A percentile compares a stretch with the other conserved stretches of the same genome.
phyloP scores from a whole-genome alignment of 2,329 filamentous ascomycete species.

The Botrytis squamosa region DNA sequence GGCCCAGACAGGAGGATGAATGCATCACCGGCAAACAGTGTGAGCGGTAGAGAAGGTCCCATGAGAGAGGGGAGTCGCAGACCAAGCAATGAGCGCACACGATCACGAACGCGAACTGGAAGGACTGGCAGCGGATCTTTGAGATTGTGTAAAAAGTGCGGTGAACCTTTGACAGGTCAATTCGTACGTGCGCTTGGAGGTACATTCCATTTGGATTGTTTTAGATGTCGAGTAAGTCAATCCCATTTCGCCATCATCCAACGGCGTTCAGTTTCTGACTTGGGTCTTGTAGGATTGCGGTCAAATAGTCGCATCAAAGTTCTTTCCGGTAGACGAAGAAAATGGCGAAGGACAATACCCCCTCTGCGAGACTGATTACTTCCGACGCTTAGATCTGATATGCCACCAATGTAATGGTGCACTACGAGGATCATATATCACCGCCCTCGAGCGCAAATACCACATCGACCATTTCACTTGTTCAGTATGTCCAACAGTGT shows the following conservation, averaged over 20 bases:
- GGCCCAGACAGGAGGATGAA: conserved; percentile 36
- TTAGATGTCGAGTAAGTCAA: conserved; percentile 78
- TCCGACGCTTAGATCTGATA: conserved; percentile 83
- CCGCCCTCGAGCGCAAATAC: conserved; percentile 94
- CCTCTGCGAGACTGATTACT: conserved; percentile 97
- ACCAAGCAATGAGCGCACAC: conserved; percentile 55
- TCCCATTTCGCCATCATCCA: background rate
- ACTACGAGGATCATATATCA: conserved; percentile 95
- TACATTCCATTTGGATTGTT: conserved; percentile 96
- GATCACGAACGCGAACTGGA: conserved; percentile 54
- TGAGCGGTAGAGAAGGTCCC: conserved; percentile 33
- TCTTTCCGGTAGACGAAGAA: conserved; percentile 94
- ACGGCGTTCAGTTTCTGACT: conserved; percentile 23
- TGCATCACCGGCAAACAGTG: conserved; percentile 34
- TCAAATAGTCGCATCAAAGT: conserved; percentile 96
- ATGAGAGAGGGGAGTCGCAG: conserved; percentile 26
- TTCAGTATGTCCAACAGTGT: conserved; percentile 94
- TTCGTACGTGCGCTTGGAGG: conserved; percentile 92
- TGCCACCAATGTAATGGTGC: conserved; percentile 92
- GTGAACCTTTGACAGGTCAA: conserved; percentile 83
- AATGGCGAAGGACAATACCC: conserved; percentile 85
- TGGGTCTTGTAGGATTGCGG: conserved; percentile 73
- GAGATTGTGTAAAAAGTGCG: conserved; percentile 82
- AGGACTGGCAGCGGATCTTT: conserved; percentile 58
- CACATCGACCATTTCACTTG: conserved; percentile 99